A percentile compares a stretch with the other conserved stretches of the same genome.
phyloP scores from a whole-genome alignment of 2,329 filamentous ascomycete species.

The Pezicula radicicola region DNA sequence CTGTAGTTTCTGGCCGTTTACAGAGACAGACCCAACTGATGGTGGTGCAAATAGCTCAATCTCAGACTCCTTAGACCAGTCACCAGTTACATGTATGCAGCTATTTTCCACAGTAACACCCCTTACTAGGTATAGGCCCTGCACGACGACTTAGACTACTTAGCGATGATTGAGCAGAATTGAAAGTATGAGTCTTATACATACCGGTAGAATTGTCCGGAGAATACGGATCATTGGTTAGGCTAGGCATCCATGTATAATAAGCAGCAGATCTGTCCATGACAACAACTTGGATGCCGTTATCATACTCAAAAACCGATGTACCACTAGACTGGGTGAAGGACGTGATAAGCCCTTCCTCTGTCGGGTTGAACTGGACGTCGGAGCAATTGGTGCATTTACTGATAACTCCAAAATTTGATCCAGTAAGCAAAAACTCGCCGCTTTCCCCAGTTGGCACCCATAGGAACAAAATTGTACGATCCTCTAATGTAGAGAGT shows the following conservation, averaged over 20 bases:
- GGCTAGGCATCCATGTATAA: slow-evolving; percentile 51
- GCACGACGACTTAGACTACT: slow-evolving; percentile 40
- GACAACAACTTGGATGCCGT: slow-evolving; percentile 46
- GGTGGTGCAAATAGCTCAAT: slow-evolving; percentile 47
- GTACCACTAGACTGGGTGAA: slow-evolving; percentile 48
- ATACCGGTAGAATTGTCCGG: slow-evolving; percentile 21
- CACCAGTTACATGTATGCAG: slow-evolving; percentile 41
- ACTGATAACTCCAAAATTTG: slow-evolving; percentile 48
- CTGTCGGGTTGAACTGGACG: slow-evolving; percentile 38
- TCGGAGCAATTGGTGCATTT: slow-evolving; percentile 37
- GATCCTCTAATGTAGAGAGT: slow-evolving; percentile 44
- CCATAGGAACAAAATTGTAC: slow-evolving; percentile 49
- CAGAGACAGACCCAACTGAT: slow-evolving; percentile 40
- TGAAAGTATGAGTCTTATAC: neutral
- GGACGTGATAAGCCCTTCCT: slow-evolving; percentile 37
- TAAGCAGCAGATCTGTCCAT: slow-evolving; percentile 53
- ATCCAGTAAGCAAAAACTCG: slow-evolving; percentile 51
- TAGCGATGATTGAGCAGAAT: neutral
- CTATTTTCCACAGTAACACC: slow-evolving; percentile 33
- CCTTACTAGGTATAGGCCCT: slow-evolving; percentile 51
- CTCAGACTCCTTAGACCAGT: slow-evolving; percentile 36
- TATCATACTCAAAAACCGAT: slow-evolving; percentile 42
- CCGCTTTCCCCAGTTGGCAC: slow-evolving; percentile 50
- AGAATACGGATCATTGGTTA: slow-evolving; percentile 36
- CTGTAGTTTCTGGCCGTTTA: slow-evolving; percentile 42